Evolutionary conservation across 768 basidiomycete genomes (phyloP), one percentile per base, ranked within the genome.

Genomic region (Panellus pusillus): DNA sequence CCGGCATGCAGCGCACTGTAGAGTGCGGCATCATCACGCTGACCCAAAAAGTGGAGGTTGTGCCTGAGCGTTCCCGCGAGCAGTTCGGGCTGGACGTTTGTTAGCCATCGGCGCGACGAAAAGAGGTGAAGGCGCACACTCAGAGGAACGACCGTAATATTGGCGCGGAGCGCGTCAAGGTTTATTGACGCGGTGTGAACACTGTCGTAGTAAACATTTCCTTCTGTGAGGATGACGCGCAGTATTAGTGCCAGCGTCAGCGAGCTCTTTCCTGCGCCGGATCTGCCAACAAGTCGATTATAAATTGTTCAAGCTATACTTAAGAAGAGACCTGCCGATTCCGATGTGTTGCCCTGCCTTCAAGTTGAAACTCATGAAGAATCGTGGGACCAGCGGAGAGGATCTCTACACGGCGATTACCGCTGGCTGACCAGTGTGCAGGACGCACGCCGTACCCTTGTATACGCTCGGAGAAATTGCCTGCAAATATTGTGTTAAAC

Each of bases 141-240:
- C 55, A 80, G 79, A 4, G 79, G 79, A 31, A 82, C 85, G 57
- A 85, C 81, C 2, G 84, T 86, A 50, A 88, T 78, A 51, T 75
- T 79, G 1, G 77, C 73, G 39, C 86, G 71, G 41, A 87, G 68
- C 7, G 71, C 74, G 57, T 85, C 76, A 12, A 87, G 69, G 58
- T 84, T 84, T 54, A 87, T 65, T 5, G 67, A 65, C 37, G 70
- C 65, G 0, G 78, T 82, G 18, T 70, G 68, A 24, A 79, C 57
- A 9, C 79, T 82, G 57, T 87, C 85, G 50, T 80, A 84, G 55
- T 72, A 72, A 5, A 87, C 78, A 12, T 66, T 69, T 1, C 84
- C 85, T 38, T 79, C 76, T 0, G 81, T 83, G 29, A 76, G 72
- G 31, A 87, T 82, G 64, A 81, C 77, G 0, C 83, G 73, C 42